These are phyloP conservation scores for Pichia heedii DNA, from an alignment of 805 yeast species.

Conservation along the genomic window DNA sequence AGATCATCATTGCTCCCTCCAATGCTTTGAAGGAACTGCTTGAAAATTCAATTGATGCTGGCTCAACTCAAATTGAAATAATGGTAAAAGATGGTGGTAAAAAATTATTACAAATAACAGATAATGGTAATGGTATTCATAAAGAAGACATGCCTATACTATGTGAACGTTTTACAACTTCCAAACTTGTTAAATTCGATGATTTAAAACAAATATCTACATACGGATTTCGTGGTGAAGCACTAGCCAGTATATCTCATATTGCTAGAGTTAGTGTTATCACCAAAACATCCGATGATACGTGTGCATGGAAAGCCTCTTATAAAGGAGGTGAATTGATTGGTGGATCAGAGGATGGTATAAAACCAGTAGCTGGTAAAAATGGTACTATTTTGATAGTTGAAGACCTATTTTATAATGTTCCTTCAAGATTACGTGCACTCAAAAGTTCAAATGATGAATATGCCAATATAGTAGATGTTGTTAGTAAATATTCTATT, in stretches of 20 bases:
- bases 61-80: constrained; percentile 63
- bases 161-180: constrained; percentile 91
- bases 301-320: constrained; percentile 64
- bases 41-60: constrained; percentile 89
- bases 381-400: constrained; percentile 79
- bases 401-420: constrained; percentile 84
- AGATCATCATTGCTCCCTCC: constrained; percentile 86
- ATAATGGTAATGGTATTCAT: constrained; percentile 78
- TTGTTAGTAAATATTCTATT: constrained; percentile 74
- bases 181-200: constrained; percentile 65
- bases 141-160: constrained; percentile 65
- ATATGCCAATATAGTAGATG: constrained; percentile 66
- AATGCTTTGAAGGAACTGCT: constrained; percentile 90
- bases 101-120: constrained; percentile 76
- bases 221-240: constrained; percentile 95
- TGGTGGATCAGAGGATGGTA: constrained; percentile 27
- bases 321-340: constrained; percentile 57
- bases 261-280: constrained; percentile 73
- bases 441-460: constrained; percentile 65
- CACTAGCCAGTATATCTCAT: constrained; percentile 89
- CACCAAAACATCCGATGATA: constrained; percentile 53
- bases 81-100: constrained; percentile 88
- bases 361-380: constrained; percentile 76
- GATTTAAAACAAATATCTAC: constrained; percentile 67
- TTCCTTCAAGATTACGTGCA: constrained; percentile 68